Evolutionary conservation across 169 alveolate species (phyloP).

Genomic region (Plasmodium gonderi): DNA sequence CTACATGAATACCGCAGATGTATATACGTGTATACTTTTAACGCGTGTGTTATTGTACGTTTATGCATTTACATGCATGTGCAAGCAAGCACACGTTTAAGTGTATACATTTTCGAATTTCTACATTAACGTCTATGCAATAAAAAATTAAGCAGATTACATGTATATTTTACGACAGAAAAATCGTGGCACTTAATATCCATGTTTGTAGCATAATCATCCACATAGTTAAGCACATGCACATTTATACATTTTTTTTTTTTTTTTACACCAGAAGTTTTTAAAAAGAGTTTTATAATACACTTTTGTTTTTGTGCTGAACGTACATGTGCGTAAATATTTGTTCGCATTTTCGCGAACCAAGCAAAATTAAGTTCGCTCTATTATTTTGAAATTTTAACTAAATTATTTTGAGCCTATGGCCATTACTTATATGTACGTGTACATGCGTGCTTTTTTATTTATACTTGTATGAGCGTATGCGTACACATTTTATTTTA

Average conservation of each 20-base stretch:
- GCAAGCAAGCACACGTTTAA: not conserved
- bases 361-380: not conserved
- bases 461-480: not conserved
- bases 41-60: not conserved
- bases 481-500: slow-evolving; percentile 3
- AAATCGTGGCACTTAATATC: not conserved
- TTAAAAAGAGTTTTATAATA: not conserved
- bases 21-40: slow-evolving; percentile 16
- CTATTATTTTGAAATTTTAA: not conserved
- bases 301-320: not conserved
- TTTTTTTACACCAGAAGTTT: not conserved
- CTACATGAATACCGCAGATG: not conserved
- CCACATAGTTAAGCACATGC: not conserved
- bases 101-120: not conserved
- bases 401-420: not conserved
- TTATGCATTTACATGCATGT: slow-evolving; percentile 4
- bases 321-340: too few species aligned
- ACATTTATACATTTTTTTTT: not conserved
- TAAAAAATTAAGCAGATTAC: not conserved
- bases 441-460: not conserved
- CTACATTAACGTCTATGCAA: not conserved
- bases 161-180: not conserved
- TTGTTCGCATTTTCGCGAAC: not conserved
- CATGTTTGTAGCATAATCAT: not conserved
- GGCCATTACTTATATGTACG: not conserved